Conservation (phyloP, 2,329 filamentous ascomycete genomes). For the Scorias spongiosa region DNA sequence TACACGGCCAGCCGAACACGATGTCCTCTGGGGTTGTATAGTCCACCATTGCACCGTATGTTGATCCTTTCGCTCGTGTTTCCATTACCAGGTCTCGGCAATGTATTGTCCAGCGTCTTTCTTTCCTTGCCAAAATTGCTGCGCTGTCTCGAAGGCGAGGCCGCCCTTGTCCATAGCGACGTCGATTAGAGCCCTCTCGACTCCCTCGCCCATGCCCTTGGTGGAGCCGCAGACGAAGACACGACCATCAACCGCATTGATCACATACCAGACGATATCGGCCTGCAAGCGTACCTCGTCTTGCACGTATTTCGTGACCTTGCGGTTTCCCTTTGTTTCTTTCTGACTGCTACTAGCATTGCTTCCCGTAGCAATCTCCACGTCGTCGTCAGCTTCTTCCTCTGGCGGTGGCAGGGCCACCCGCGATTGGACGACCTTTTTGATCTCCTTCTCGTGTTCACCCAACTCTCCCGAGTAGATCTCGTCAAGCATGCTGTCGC, state of each 20-base stretch:
- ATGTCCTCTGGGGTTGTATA: too few species aligned
- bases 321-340: slow-evolving; percentile 21
- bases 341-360: slow-evolving; percentile 1
- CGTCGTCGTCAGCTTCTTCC: slow-evolving; percentile 12
- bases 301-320: slow-evolving; percentile 82
- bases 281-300: slow-evolving; percentile 85
- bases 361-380: slow-evolving; percentile 23
- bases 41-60: too few species aligned
- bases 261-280: slow-evolving; percentile 95
- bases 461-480: slow-evolving; percentile 95
- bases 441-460: slow-evolving; percentile 54
- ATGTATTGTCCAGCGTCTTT: slow-evolving; percentile 90
- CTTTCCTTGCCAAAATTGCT: slow-evolving; percentile 82
- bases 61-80: too few species aligned
- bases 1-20: too few species aligned
- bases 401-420: slow-evolving; percentile 12
- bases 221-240: slow-evolving; percentile 93
- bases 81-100: slow-evolving; percentile 39
- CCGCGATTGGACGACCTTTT: slow-evolving; percentile 35
- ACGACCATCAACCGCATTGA: slow-evolving; percentile 88
- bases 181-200: slow-evolving; percentile 72
- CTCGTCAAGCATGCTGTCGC: slow-evolving; percentile 89
- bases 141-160: slow-evolving; percentile 64
- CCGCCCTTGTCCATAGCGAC: slow-evolving; percentile 90
- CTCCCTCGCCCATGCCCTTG: slow-evolving; percentile 95